phyloP scores from a whole-genome alignment of 83 land plant genomes.

The Thuja plicata region DNA sequence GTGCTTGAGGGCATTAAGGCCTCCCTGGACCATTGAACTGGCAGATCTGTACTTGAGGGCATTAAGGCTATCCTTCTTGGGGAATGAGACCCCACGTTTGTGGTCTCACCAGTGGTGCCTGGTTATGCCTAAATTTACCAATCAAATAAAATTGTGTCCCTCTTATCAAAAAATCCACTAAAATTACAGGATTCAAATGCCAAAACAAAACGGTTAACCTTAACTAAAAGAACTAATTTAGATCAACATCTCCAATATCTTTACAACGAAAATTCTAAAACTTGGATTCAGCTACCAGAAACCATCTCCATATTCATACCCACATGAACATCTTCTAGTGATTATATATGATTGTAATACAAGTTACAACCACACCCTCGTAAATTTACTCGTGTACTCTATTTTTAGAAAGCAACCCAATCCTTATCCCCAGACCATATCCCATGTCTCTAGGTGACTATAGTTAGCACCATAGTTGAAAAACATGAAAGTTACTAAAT shows the following conservation, averaged over 20 bases:
- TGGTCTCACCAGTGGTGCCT: no score
- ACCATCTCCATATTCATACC: not conserved
- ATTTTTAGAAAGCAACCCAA: not conserved
- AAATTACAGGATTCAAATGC: not conserved
- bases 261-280: no score
- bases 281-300: not conserved
- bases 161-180: not conserved
- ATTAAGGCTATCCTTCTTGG: no score
- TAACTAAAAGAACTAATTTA: not conserved
- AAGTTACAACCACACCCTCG: not conserved
- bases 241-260: not conserved
- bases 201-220: not conserved
- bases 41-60: no score
- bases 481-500: no score
- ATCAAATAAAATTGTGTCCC: not conserved
- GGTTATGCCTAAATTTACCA: no score
- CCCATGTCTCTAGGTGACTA: not conserved
- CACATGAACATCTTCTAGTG: not conserved
- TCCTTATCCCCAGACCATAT: not conserved
- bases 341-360: not conserved
- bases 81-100: no score
- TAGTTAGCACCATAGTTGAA: no score
- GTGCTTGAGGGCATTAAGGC: no score
- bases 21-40: no score
- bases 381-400: not conserved